Percentiles rank a stretch among this genome's conserved stretches.
Conservation (phyloP, 148 eudicot genomes). For the Amaranthus cruentus region DNA sequence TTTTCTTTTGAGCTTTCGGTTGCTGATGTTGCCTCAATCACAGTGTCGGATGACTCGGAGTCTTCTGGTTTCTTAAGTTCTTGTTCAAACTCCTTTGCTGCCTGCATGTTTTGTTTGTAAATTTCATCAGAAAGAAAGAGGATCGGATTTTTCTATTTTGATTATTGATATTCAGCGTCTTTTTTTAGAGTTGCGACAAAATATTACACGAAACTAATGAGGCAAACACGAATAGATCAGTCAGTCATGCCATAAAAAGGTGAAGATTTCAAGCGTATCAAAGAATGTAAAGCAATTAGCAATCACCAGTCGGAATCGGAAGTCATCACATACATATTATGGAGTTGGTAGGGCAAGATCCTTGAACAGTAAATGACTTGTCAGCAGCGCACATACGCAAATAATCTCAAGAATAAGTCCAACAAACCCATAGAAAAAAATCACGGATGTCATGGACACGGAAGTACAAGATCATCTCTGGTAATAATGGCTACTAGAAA, state of each 20-base stretch:
- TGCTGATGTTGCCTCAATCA: conserved; percentile 30
- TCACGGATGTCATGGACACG: too few relatives aligned
- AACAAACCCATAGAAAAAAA: not conserved
- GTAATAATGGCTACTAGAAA: too few relatives aligned
- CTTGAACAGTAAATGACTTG: not conserved
- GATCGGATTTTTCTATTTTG: not conserved
- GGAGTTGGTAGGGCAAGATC: not conserved
- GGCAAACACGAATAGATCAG: not conserved
- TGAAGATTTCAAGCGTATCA: not conserved
- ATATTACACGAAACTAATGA: not conserved
- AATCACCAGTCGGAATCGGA: not conserved
- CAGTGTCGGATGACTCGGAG: conserved; percentile 29
- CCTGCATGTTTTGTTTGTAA: conserved; percentile 35
- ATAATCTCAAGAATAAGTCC: not conserved
- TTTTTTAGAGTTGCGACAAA: not conserved
- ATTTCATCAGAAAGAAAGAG: not conserved
- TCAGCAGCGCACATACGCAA: not conserved
- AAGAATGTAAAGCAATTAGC: not conserved
- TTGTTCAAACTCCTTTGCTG: conserved; percentile 76
- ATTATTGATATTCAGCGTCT: not conserved
- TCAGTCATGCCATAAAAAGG: not conserved
- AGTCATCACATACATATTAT: not conserved
- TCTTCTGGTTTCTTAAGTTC: conserved; percentile 72
- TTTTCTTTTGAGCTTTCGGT: conserved; percentile 38
- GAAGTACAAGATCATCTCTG: too few relatives aligned